Base-by-base conservation (phyloP, 1,139 yeast genomes). In the Pneumocystis murina region DNA sequence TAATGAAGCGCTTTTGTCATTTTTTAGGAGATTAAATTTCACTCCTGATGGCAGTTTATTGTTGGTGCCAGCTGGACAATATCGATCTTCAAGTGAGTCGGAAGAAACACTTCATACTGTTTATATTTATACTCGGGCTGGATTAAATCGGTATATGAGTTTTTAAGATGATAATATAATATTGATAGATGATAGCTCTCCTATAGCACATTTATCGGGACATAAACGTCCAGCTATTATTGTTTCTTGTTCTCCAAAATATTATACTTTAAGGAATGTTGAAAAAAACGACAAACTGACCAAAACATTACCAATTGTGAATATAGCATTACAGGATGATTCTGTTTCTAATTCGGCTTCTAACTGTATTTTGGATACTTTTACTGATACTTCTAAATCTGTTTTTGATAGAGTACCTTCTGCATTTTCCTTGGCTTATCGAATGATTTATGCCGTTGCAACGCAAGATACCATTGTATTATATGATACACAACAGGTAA, bases 381-480 rank as follows among this genome's bases (percentile, higher is more conserved):
- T 33, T 28, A 20, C 2, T 24, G 48, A 62, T 62, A 39, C 36
- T 62, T 14, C 62, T 61, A 7, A 59, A 58, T 12, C 60, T 62
- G 17, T 62, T 43, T 17, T 36, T 55, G 59, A 59, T 24, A 6
- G 35, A 3, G 35, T 5, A 24, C 55, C 67, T n/a, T 75, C 76
- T 6, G 75, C 79, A 16, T 81, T 86, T 68, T 75, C 77, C 4
- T 75, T 89, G 58, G 86, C 87, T 0, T 90, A 92, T 71, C 81
- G 88, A 66, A 82, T 92, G 82, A 75, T 91, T 0, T 91, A 87
- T 76, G 98, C 97, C 0, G 86, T 94, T 38, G 97, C 97, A 0
- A 91, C 97, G 0, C 90, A 88, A 65, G 96, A 89, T 71, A 80
- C 92, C n/a, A 85, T 92, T 12, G 72, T 86, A 14, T 76, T 94